Evolutionary conservation across 2,329 filamentous ascomycete species (phyloP).

Genomic region (Diaporthe sp.): DNA sequence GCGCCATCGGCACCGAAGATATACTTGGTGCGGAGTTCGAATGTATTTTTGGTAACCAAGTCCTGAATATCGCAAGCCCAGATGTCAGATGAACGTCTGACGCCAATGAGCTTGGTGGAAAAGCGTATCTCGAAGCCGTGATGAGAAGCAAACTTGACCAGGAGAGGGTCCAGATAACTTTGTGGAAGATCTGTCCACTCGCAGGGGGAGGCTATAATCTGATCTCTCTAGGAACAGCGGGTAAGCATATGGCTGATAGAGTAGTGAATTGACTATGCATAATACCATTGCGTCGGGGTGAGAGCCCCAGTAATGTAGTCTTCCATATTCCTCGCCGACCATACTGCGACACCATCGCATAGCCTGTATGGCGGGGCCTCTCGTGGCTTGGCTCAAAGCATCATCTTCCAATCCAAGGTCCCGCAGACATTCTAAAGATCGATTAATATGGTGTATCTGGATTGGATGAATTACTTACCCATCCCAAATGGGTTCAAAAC

Average conservation of each 20-base stretch:
- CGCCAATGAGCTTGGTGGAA: constrained; percentile 48
- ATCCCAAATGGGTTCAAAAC: constrained; percentile 30
- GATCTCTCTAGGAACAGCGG: constrained; percentile 38
- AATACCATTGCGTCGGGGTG: constrained; percentile 43
- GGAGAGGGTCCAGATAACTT: constrained; percentile 54
- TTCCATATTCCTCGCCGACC: constrained; percentile 51
- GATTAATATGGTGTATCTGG: background rate
- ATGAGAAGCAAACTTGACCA: constrained; percentile 50
- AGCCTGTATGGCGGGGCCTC: constrained; percentile 46
- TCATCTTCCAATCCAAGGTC: constrained; percentile 50
- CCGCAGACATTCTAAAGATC: constrained; percentile 47
- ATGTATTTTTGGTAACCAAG: constrained; percentile 41
- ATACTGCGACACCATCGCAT: constrained; percentile 51
- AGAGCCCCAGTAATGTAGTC: constrained; percentile 51
- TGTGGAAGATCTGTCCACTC: constrained; percentile 45
- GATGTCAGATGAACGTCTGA: constrained; percentile 36
- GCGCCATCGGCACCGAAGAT: constrained; percentile 65
- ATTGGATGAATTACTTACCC: background rate
- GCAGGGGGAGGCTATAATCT: constrained; percentile 49
- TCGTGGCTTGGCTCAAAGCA: constrained; percentile 42
- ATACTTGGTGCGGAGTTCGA: constrained; percentile 62
- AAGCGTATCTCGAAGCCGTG: constrained; percentile 52
- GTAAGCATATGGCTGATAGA: background rate
- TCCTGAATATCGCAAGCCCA: constrained; percentile 45
- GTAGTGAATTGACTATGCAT: background rate